Base-by-base conservation (phyloP, 805 yeast species). In the Schizosaccharomyces japonicus region DNA sequence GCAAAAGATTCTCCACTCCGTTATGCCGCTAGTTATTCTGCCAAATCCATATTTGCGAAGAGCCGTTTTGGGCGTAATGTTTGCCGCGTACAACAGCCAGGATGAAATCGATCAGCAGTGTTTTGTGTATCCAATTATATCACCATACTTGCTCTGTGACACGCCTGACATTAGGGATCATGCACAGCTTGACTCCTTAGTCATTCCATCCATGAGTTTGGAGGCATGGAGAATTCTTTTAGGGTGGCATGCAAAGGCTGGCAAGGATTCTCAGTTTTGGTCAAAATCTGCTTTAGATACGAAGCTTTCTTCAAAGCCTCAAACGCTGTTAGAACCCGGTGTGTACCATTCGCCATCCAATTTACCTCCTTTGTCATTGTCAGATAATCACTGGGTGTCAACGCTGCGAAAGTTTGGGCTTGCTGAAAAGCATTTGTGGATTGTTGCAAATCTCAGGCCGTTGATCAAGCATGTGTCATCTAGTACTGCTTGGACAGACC, bases 71-170 rank as follows among this genome's bases (percentile, higher is more conserved):
- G 62, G 67, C 1, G 65, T 84, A 46, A 65, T 84, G 1, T 64
- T 79, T 2, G 68, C 78, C 0, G 69, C 81, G 1, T 73, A 80
- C 1, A 65, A 67, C 2, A 74, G 73, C 54, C 59, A 84, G 25
- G 67, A 78, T 10, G 67, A 74, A 21, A 90, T 95, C 0, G 95
- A 90, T 53, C 63, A 73, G 8, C 82, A 78, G 54, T 87, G 96
- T 56, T 69, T 83, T 58, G 62, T 85, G 4, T 78, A 81, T 51
- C 96, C 95, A 0, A 66, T 81, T 31, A 69, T 90, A 8, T 68
- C 81, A 50, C 78, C 82, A 1, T 83, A 70, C 56, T 42, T 42
- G n/a, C n/a, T 42, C 1, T 36, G 27, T 23, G 15, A 17, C 4
- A 7, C 23, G 2, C 13, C 13, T 11, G 27, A 36, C n/a, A 36